phyloP scores from a whole-genome alignment of 257 asterid genomes.

The Solanum tacnaense region DNA sequence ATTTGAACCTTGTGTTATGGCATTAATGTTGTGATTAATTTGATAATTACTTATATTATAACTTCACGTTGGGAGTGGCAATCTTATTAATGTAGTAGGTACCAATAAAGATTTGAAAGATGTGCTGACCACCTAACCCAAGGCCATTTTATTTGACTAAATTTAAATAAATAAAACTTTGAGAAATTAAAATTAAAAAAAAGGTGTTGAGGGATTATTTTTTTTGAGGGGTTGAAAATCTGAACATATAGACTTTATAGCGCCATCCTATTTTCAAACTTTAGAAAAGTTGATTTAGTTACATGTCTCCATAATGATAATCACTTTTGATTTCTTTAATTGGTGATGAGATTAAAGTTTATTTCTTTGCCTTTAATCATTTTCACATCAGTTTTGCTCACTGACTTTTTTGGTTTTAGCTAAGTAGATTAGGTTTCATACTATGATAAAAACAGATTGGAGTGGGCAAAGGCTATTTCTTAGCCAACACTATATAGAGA shows the following conservation, averaged over 20 bases:
- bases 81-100: slow-evolving; percentile 11
- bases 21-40: background rate
- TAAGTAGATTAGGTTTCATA: background rate
- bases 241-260: background rate
- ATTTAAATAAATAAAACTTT: background rate
- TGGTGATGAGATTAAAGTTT: background rate
- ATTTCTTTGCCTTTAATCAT: background rate
- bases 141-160: slow-evolving; percentile 9
- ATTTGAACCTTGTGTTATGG: background rate
- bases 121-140: slow-evolving; percentile 20
- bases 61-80: background rate
- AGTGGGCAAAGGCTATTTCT: background rate
- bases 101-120: slow-evolving; percentile 12
- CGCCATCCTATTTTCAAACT: slow-evolving; percentile 14
- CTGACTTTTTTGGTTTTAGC: background rate
- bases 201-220: background rate
- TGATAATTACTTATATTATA: background rate
- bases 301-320: background rate
- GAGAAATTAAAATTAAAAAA: background rate
- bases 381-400: background rate
- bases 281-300: slow-evolving; percentile 5
- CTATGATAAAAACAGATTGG: background rate
- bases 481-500: background rate
- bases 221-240: background rate
- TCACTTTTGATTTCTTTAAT: background rate